phyloP scores from a whole-genome alignment of 2,329 filamentous ascomycete genomes.

The Paecilomyces fulvus region DNA sequence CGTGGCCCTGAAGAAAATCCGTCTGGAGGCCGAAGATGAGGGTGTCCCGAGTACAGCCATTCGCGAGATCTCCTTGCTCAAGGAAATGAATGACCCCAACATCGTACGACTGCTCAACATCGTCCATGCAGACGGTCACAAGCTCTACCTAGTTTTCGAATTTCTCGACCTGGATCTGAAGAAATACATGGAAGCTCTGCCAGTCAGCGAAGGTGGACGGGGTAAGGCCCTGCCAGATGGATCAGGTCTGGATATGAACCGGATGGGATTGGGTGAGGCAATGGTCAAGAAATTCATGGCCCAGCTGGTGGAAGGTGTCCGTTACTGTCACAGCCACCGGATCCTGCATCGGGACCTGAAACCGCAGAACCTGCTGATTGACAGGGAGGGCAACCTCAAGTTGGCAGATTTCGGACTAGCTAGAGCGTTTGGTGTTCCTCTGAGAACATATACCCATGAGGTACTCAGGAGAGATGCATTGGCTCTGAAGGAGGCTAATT shows the following conservation, averaged over 20 bases:
- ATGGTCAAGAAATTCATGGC: slow-evolving; percentile 93
- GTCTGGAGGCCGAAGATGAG: slow-evolving; percentile 89
- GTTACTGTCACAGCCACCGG: slow-evolving; percentile 82
- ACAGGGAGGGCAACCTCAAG: slow-evolving; percentile 81
- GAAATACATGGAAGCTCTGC: slow-evolving; percentile 91
- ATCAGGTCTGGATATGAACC: slow-evolving; percentile 53
- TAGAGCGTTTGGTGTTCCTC: slow-evolving; percentile 80
- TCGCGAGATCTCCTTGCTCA: slow-evolving; percentile 86
- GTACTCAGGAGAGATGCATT: slow-evolving; percentile 26
- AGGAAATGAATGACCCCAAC: slow-evolving; percentile 88
- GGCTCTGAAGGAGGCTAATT: background rate
- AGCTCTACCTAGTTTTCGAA: slow-evolving; percentile 88
- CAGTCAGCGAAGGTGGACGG: slow-evolving; percentile 72
- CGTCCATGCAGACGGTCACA: slow-evolving; percentile 88
- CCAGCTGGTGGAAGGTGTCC: slow-evolving; percentile 74
- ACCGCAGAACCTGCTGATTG: slow-evolving; percentile 82
- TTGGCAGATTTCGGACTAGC: slow-evolving; percentile 85
- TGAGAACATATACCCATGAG: slow-evolving; percentile 89
- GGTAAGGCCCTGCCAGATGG: slow-evolving; percentile 79
- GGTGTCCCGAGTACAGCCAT: slow-evolving; percentile 89
- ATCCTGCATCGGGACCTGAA: slow-evolving; percentile 83
- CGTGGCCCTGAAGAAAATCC: slow-evolving; percentile 90
- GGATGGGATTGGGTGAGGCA: slow-evolving; percentile 63
- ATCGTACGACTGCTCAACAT: slow-evolving; percentile 86
- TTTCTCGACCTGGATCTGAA: slow-evolving; percentile 88